Evolutionary conservation across 1,139 yeast species (phyloP).

Genomic region (Hemisphaericaspora subhashii): DNA sequence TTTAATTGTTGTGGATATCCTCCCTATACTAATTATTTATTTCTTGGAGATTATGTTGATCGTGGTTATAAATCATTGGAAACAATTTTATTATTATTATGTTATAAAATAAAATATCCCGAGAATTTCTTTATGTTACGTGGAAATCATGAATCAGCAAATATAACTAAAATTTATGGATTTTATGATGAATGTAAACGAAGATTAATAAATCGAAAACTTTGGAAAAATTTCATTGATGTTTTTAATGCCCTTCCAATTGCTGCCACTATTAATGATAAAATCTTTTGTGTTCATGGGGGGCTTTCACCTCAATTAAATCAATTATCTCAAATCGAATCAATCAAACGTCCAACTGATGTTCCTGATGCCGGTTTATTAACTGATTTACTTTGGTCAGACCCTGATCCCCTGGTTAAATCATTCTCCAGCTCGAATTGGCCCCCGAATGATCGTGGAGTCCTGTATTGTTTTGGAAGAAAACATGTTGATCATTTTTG

Average conservation of each 20-base stretch:
- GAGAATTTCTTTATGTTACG: constrained; percentile 80
- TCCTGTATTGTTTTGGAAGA: constrained; percentile 76
- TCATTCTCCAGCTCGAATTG: constrained; percentile 50
- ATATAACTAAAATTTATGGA: constrained; percentile 81
- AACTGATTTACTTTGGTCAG: constrained; percentile 86
- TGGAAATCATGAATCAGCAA: constrained; percentile 86
- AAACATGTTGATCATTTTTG: constrained; percentile 74
- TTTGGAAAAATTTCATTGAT: constrained; percentile 78
- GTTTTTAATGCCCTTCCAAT: constrained; percentile 84
- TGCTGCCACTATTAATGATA: constrained; percentile 83
- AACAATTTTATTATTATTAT: constrained; percentile 67
- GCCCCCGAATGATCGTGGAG: constrained; percentile 87
- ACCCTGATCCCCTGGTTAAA: constrained; percentile 66
- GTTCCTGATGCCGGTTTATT: constrained; percentile 81
- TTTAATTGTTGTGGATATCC: constrained; percentile 80
- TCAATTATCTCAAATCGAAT: constrained; percentile 64
- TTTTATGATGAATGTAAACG: constrained; percentile 88
- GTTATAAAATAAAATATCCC: constrained; percentile 79
- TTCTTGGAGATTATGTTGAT: constrained; percentile 85
- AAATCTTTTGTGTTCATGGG: constrained; percentile 87
- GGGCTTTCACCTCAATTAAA: constrained; percentile 79
- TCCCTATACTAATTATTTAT: constrained; percentile 73
- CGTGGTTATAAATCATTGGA: constrained; percentile 83
- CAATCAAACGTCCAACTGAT: constrained; percentile 79
- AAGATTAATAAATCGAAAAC: constrained; percentile 54